These are phyloP conservation scores for Kwoniella newhampshirensis DNA, from an alignment of 768 basidiomycete genomes.

Conservation along the genomic window DNA sequence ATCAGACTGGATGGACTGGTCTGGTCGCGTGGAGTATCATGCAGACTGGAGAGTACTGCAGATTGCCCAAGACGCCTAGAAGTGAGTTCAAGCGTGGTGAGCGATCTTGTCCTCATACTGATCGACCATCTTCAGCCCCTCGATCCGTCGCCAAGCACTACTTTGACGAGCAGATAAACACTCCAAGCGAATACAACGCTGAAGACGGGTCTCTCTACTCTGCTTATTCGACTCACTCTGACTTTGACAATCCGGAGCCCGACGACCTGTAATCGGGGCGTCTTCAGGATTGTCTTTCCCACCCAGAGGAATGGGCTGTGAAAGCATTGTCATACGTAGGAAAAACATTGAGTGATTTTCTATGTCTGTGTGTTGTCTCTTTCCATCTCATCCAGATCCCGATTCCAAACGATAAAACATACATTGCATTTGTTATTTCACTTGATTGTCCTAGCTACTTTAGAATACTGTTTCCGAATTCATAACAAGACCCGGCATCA, in stretches of 20 bases:
- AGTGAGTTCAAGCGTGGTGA: constrained; percentile 60
- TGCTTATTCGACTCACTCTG: constrained; percentile 43
- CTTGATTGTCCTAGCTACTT: too few species aligned
- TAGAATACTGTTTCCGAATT: background rate
- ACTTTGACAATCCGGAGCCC: constrained; percentile 50
- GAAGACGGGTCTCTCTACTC: constrained; percentile 46
- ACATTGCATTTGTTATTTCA: constrained; percentile 7
- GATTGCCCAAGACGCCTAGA: constrained; percentile 88
- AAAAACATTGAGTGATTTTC: too few species aligned
- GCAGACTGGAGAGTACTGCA: constrained; percentile 70
- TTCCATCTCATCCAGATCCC: background rate
- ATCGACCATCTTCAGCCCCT: constrained; percentile 62
- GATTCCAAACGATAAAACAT: background rate
- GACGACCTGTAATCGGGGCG: constrained; percentile 45
- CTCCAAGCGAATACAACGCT: constrained; percentile 41
- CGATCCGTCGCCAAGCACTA: constrained; percentile 84
- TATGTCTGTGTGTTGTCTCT: background rate
- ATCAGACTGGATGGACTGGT: constrained; percentile 89
- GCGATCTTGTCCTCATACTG: background rate
- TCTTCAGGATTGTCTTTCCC: too few species aligned
- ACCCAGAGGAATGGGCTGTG: background rate
- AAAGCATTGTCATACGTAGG: background rate
- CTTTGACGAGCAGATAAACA: constrained; percentile 68
- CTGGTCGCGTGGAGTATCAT: constrained; percentile 63
- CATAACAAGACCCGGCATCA: background rate